Percentiles rank a stretch among this genome's conserved stretches.
Conservation (phyloP, 2,329 filamentous ascomycete genomes). For the Metarhizium humberi region DNA sequence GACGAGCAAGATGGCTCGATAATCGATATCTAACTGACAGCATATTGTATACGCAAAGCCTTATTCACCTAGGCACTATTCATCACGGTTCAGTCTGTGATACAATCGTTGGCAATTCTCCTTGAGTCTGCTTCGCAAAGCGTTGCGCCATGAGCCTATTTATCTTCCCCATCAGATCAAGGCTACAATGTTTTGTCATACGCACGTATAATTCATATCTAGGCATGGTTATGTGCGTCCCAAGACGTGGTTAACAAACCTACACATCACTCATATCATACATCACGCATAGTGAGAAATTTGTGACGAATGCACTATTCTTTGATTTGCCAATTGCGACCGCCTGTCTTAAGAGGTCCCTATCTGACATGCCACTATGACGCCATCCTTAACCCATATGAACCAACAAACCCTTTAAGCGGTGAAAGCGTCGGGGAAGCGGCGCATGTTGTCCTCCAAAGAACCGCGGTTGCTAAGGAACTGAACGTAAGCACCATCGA, state of each 20-base stretch:
- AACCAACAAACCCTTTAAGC: slow-evolving; percentile 34
- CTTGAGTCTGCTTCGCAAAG: not conserved
- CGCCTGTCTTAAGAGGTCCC: slow-evolving; percentile 21
- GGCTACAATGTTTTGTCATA: too few relatives aligned
- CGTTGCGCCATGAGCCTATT: too few relatives aligned
- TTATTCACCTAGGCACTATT: too few relatives aligned
- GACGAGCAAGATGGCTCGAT: too few relatives aligned
- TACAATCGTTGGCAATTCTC: not conserved
- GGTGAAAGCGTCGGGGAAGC: slow-evolving; percentile 89
- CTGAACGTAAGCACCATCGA: slow-evolving; percentile 98
- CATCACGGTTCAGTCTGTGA: too few relatives aligned
- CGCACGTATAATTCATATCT: too few relatives aligned
- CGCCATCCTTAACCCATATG: slow-evolving; percentile 33
- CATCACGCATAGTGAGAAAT: not conserved
- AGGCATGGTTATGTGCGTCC: too few relatives aligned
- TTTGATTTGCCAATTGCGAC: slow-evolving; percentile 24
- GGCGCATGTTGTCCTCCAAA: slow-evolving; percentile 78
- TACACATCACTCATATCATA: not conserved
- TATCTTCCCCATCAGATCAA: too few relatives aligned
- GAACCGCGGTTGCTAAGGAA: slow-evolving; percentile 93
- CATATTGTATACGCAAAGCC: too few relatives aligned
- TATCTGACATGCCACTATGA: slow-evolving; percentile 36
- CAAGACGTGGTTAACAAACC: too few relatives aligned
- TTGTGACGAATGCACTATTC: slow-evolving; percentile 11
- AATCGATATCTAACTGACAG: too few relatives aligned